Evolutionary conservation across 257 asterid genomes (phyloP).

Genomic region (Rubia yunnanensis): DNA sequence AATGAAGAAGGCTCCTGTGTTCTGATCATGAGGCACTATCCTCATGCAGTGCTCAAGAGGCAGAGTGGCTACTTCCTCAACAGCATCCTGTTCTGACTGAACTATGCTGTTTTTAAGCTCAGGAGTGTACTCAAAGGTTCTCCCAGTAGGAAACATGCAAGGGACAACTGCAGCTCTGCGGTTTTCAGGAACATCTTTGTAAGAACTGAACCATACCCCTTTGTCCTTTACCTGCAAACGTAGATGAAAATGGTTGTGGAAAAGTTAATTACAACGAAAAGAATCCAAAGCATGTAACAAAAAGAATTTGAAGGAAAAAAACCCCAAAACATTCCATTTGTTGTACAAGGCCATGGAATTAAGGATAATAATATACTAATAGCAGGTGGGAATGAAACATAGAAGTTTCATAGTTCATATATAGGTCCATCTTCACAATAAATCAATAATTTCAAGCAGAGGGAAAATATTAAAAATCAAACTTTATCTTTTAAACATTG

Average conservation of each 20-base stretch:
- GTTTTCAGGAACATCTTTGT: constrained; percentile 43
- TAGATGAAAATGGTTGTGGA: constrained; percentile 7
- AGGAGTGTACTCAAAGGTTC: constrained; percentile 35
- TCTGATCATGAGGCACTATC: constrained; percentile 96
- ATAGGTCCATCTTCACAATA: not conserved
- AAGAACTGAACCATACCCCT: constrained; percentile 69
- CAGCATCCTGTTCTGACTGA: constrained; percentile 24
- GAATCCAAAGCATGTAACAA: not conserved
- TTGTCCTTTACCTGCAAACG: constrained; percentile 70
- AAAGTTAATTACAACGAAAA: not conserved
- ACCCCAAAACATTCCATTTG: not conserved
- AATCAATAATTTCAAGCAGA: not conserved
- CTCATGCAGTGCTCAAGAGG: constrained; percentile 95
- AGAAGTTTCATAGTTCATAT: not conserved
- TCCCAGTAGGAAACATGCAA: constrained; percentile 97
- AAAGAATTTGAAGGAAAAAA: not conserved
- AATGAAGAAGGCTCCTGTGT: constrained; percentile 96
- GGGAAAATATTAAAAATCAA: not conserved
- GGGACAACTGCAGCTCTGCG: constrained; percentile 59
- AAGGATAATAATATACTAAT: not conserved
- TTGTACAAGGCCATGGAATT: not conserved
- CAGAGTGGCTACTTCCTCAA: constrained; percentile 61
- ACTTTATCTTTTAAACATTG: not conserved
- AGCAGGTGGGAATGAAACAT: not conserved
- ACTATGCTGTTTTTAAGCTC: constrained; percentile 30